Evolutionary conservation across 441 rosid species (phyloP), one percentile per base, ranked within the genome.

Genomic region (Populus trichocarpa): DNA sequence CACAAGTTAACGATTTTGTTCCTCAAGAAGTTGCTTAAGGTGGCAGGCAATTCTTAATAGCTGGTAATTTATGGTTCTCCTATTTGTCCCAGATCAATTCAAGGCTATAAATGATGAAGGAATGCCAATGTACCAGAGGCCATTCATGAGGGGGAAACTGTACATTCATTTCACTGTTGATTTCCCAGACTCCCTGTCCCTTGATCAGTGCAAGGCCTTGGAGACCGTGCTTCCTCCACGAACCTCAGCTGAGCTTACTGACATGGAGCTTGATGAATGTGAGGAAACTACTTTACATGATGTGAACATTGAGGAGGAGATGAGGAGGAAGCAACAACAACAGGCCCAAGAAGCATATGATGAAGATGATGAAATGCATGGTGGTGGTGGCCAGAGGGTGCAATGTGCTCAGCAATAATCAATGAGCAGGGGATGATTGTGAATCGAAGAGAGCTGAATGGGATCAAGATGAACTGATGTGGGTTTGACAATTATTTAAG

Each of bases 221-320:
- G 93, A 90, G 83, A 78, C 93, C 2, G 83, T 88, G 8, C 92
- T 96, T 63, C 97, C 95, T 3, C 80, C 90, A 0, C 92, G 87
- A 78, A 64, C 91, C 0, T 85, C 96, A 0, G 82, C 36, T 1
- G 91, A 84, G 83, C 81, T 94, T 50, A 90, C 90, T 0, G 97
- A 94, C 67, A 94, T 94, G 98, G 99, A 96, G 79, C 82, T 96
- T 70, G 99, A 94, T 46, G 99, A 96, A 76, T 94, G 99, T 0
- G 99, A 96, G 79, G 99, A 96, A 83, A 91, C 98, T 6, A 93
- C 98, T 2, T 75, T 95, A 36, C 93, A 91, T 8, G 93, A 92
- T 79, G 98, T 94, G 8, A 93, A 94, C 87, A 88, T 90, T 0
- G 99, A 96, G 79, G 97, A 91, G 67, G 99, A 94, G 85, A 94